These are phyloP conservation scores for Bruguiera hainesii DNA, from an alignment of 441 rosid genomes.

Conservation along the genomic window DNA sequence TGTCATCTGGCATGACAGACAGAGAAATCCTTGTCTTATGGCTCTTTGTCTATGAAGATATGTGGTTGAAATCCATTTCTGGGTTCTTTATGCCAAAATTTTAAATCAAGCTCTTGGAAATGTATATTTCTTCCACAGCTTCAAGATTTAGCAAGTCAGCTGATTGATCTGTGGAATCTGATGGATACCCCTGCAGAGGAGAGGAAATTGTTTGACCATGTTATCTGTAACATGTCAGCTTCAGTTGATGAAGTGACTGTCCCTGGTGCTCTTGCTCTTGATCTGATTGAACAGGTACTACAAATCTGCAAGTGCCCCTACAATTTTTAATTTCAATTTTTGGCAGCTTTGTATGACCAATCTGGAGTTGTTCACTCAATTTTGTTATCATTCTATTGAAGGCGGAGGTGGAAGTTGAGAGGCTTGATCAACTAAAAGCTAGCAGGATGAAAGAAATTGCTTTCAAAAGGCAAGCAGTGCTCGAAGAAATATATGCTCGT, in stretches of 20 bases:
- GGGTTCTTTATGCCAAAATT: constrained; percentile 10
- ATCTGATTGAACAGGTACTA: constrained; percentile 85
- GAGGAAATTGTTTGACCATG: constrained; percentile 75
- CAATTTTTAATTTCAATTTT: neutral
- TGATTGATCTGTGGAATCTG: constrained; percentile 91
- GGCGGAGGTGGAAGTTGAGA: constrained; percentile 90
- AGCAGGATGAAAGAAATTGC: constrained; percentile 98
- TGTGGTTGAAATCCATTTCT: neutral
- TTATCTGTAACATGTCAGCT: constrained; percentile 80
- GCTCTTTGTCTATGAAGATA: neutral
- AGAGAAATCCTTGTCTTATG: neutral
- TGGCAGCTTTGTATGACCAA: neutral
- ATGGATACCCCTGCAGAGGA: constrained; percentile 94
- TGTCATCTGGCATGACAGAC: too few species aligned
- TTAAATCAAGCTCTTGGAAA: constrained; percentile 13
- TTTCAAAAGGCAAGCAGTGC: constrained; percentile 82
- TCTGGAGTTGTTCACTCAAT: constrained; percentile 15
- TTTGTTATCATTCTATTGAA: constrained; percentile 26
- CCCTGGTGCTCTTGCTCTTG: constrained; percentile 83
- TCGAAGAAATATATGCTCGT: constrained; percentile 74
- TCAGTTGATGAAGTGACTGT: constrained; percentile 81
- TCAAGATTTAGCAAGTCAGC: constrained; percentile 82
- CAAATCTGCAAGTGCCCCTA: neutral
- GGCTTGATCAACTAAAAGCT: constrained; percentile 90
- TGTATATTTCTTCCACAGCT: constrained; percentile 49